Evolutionary conservation across 768 basidiomycete species (phyloP).

Genomic region (Amanita phalloides): DNA sequence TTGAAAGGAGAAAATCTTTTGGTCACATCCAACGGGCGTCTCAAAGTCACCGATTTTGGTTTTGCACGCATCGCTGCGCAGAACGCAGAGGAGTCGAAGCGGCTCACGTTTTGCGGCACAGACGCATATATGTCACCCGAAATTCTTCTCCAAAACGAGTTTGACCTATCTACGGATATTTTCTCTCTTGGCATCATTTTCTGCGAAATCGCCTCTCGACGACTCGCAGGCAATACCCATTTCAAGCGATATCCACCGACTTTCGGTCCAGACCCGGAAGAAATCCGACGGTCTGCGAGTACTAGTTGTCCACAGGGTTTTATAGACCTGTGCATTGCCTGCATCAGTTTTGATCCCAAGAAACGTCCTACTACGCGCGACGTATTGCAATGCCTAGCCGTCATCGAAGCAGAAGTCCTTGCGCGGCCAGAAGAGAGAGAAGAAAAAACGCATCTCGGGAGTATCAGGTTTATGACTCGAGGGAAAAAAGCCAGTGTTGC

Average conservation of each 20-base stretch:
- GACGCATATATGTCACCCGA: conserved; percentile 97
- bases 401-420: conserved; percentile 80
- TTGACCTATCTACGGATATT: conserved; percentile 89
- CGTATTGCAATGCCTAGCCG: conserved; percentile 69
- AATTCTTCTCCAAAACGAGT: conserved; percentile 84
- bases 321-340: conserved; percentile 68
- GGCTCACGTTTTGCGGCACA: conserved; percentile 81
- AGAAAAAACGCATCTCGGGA: conserved; percentile 66
- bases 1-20: conserved; percentile 96
- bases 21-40: conserved; percentile 86
- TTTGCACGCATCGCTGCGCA: conserved; percentile 91
- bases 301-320: conserved; percentile 74
- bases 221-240: conserved; percentile 72
- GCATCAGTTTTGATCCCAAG: conserved; percentile 53
- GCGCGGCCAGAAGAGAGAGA: conserved; percentile 50
- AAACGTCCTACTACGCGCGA: conserved; percentile 65
- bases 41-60: conserved; percentile 99
- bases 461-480: conserved; percentile 72
- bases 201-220: conserved; percentile 80
- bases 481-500: conserved; percentile 44
- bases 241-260: conserved; percentile 71
- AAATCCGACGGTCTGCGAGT: conserved; percentile 58
- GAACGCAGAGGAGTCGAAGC: conserved; percentile 81
- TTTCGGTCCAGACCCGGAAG: conserved; percentile 68
- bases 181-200: conserved; percentile 92